These are phyloP conservation scores for Phaffia tasmanica DNA, from an alignment of 768 basidiomycete genomes.

Conservation along the genomic window DNA sequence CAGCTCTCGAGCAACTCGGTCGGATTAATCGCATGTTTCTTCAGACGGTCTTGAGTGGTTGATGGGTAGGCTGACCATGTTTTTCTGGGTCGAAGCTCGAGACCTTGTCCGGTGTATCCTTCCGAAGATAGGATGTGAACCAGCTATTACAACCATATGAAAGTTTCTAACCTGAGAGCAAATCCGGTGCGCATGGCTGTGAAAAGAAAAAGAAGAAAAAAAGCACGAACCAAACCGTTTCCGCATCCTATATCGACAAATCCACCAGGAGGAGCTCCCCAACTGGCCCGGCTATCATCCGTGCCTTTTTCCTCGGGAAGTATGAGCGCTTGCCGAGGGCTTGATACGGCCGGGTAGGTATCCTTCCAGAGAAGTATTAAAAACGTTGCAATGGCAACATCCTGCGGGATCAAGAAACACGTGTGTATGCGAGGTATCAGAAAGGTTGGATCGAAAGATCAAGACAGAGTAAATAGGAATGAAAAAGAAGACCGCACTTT, in stretches of 20 bases:
- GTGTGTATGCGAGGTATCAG: conserved; percentile 5
- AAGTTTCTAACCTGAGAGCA: no score
- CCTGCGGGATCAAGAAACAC: conserved; percentile 44
- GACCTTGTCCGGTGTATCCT: conserved; percentile 71
- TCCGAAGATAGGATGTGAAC: conserved; percentile 23
- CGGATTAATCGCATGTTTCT: conserved; percentile 64
- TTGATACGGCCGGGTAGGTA: conserved; percentile 43
- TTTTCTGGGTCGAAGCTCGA: conserved; percentile 71
- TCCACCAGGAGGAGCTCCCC: conserved; percentile 71
- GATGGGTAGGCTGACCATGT: conserved; percentile 74
- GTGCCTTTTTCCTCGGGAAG: background rate
- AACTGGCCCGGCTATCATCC: conserved; percentile 43
- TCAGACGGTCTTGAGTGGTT: conserved; percentile 51
- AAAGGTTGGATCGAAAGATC: no score
- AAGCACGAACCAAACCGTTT: conserved; percentile 59
- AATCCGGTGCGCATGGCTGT: background rate
- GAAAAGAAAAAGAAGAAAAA: no score
- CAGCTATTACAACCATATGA: background rate
- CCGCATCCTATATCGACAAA: conserved; percentile 92
- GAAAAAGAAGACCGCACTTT: no score
- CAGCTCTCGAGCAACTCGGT: conserved; percentile 30
- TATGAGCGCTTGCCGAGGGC: background rate
- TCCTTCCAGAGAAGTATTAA: conserved; percentile 83
- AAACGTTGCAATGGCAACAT: conserved; percentile 89
- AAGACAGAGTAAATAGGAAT: no score